These are phyloP conservation scores for Discostella stelligeroides DNA, from an alignment of 108 stramenopile genomes.

Conservation along the genomic window DNA sequence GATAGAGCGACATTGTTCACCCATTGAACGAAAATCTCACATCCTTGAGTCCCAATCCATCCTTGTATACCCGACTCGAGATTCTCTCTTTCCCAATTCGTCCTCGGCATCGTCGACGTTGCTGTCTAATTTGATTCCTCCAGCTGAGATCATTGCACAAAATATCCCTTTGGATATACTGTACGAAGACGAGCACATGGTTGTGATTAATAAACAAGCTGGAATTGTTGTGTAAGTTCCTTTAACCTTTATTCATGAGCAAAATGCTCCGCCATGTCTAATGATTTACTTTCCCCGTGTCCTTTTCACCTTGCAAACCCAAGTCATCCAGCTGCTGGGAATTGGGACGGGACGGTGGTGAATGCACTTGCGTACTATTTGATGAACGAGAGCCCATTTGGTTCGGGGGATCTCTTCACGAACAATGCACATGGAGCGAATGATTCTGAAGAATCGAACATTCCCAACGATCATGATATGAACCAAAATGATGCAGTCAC, in stretches of 20 bases:
- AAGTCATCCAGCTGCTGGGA: slow-evolving; percentile 95
- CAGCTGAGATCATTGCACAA: slow-evolving; percentile 76
- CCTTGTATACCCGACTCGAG: slow-evolving; percentile 50
- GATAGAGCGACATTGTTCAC: slow-evolving; percentile 22
- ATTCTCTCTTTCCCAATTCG: slow-evolving; percentile 43
- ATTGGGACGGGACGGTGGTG: slow-evolving; percentile 93
- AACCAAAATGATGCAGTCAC: slow-evolving; percentile 66
- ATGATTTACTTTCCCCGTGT: not conserved
- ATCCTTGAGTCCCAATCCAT: slow-evolving; percentile 34
- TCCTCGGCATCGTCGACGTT: slow-evolving; percentile 24
- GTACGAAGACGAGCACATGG: slow-evolving; percentile 92
- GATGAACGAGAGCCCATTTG: slow-evolving; percentile 62
- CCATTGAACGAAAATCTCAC: slow-evolving; percentile 42
- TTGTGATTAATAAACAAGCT: slow-evolving; percentile 91
- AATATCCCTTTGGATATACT: slow-evolving; percentile 83
- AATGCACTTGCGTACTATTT: slow-evolving; percentile 95
- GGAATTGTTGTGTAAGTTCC: slow-evolving; percentile 88
- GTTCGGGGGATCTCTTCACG: slow-evolving; percentile 65
- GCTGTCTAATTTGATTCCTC: slow-evolving; percentile 47
- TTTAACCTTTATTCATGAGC: not conserved
- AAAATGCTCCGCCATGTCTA: not conserved
- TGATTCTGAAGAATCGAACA: not conserved
- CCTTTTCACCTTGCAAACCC: not conserved
- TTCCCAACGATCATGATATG: slow-evolving; percentile 42
- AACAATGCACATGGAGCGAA: not conserved